Conservation (phyloP, 192 early-diverging fungal species). For the Entomortierella parvispora region DNA sequence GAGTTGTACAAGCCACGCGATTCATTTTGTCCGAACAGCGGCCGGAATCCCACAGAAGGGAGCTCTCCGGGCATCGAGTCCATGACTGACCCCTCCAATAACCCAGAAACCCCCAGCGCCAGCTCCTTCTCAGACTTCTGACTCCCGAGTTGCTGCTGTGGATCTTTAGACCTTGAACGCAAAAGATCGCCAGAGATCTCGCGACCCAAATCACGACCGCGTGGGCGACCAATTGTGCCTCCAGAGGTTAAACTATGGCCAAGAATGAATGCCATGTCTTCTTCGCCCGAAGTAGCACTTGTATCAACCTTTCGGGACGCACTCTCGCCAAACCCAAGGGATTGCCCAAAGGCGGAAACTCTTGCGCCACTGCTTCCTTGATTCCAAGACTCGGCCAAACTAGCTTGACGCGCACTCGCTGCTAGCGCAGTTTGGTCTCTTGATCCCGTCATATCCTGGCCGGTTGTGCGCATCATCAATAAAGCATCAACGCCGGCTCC, state of each 20-base stretch:
- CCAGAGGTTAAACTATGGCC: constrained; percentile 40
- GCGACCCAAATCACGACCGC: constrained; percentile 18
- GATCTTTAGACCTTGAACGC: constrained; percentile 8
- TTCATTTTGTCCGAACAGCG: constrained; percentile 28
- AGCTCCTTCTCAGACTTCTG: constrained; percentile 4
- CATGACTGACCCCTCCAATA: neutral
- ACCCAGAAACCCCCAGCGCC: neutral
- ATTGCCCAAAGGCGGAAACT: neutral
- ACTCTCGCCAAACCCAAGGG: neutral
- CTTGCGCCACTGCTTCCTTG: constrained; percentile 1
- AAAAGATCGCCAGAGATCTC: constrained; percentile 6
- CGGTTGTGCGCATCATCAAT: constrained; percentile 22
- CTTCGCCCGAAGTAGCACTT: constrained; percentile 12
- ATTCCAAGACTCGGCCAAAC: constrained; percentile 26
- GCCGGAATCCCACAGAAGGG: constrained; percentile 28
- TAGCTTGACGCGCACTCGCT: constrained; percentile 18
- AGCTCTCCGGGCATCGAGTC: neutral
- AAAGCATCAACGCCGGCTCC: constrained; percentile 25
- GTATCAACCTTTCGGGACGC: neutral
- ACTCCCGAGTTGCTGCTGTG: neutral
- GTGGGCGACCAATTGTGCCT: constrained; percentile 20
- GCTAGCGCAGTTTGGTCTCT: neutral
- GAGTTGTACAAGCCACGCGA: constrained; percentile 12
- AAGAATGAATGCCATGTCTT: constrained; percentile 36
- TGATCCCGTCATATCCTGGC: neutral